A percentile compares a stretch with the other conserved stretches of the same genome.
Conservation (phyloP, 2,329 filamentous ascomycete species). For the Aspergillus sp. region DNA sequence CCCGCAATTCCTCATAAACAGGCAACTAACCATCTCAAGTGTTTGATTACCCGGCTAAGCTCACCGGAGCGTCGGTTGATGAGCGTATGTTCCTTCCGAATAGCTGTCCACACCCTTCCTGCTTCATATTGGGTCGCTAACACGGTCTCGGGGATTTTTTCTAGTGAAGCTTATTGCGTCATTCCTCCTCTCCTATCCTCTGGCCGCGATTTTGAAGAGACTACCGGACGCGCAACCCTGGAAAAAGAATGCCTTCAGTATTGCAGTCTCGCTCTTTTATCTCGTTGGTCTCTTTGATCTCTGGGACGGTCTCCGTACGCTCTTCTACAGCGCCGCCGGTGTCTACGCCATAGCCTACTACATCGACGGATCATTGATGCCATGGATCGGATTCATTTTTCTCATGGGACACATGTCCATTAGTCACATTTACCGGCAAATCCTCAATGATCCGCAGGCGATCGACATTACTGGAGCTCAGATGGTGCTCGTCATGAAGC, state of each 20-base stretch:
- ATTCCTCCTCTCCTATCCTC: slow-evolving; percentile 87
- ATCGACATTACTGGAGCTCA: slow-evolving; percentile 92
- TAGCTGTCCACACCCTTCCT: slow-evolving; percentile 7
- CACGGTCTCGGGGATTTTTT: slow-evolving; percentile 2
- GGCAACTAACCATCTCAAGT: slow-evolving; percentile 43
- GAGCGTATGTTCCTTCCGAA: slow-evolving; percentile 50
- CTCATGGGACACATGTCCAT: slow-evolving; percentile 94
- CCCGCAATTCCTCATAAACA: not conserved
- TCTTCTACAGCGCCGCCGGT: slow-evolving; percentile 74
- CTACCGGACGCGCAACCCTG: slow-evolving; percentile 81
- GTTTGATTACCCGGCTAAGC: slow-evolving; percentile 58
- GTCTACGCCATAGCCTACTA: slow-evolving; percentile 82
- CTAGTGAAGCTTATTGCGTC: slow-evolving; percentile 89
- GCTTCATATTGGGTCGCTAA: not conserved
- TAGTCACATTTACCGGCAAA: slow-evolving; percentile 82
- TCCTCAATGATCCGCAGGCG: slow-evolving; percentile 60
- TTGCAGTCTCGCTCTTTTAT: slow-evolving; percentile 81
- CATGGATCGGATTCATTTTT: slow-evolving; percentile 92
- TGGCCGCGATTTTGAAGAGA: slow-evolving; percentile 84
- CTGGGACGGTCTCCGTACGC: slow-evolving; percentile 77
- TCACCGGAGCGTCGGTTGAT: slow-evolving; percentile 63
- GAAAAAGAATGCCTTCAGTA: slow-evolving; percentile 84
- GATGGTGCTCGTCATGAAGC: slow-evolving; percentile 98
- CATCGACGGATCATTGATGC: slow-evolving; percentile 88
- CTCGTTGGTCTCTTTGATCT: slow-evolving; percentile 90